phyloP scores from a whole-genome alignment of 2,329 filamentous ascomycete genomes.

The Xylaria polymorpha region DNA sequence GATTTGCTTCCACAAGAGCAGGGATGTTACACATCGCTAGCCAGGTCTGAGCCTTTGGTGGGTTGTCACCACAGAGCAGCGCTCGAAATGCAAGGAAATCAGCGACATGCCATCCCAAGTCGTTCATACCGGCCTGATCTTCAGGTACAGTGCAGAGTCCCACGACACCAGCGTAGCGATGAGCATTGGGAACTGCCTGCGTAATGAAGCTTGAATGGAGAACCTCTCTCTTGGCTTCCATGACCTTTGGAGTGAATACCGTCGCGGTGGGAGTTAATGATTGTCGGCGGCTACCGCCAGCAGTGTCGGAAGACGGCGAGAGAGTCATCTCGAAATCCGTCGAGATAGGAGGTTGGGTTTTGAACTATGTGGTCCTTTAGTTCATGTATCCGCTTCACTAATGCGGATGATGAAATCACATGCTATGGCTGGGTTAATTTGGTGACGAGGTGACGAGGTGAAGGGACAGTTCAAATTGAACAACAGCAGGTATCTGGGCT shows the following conservation, averaged over 20 bases:
- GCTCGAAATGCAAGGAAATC: slow-evolving; percentile 49
- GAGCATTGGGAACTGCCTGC: slow-evolving; percentile 40
- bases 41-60: slow-evolving; percentile 44
- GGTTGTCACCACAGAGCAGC: slow-evolving; percentile 41
- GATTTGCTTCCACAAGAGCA: slow-evolving; percentile 35
- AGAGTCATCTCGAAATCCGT: slow-evolving; percentile 7
- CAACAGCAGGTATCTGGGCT: not conserved
- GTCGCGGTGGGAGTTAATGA: slow-evolving; percentile 24
- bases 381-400: not conserved
- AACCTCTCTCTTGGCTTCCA: slow-evolving; percentile 28
- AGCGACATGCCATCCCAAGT: slow-evolving; percentile 48
- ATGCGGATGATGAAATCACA: not conserved
- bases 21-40: slow-evolving; percentile 44
- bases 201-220: slow-evolving; percentile 42
- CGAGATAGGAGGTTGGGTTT: not conserved
- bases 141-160: slow-evolving; percentile 47
- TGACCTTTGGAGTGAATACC: slow-evolving; percentile 17
- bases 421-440: not conserved
- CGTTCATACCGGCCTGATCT: slow-evolving; percentile 40
- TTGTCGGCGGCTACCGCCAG: not conserved
- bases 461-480: not conserved
- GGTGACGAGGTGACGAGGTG: not conserved
- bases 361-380: not conserved
- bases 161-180: slow-evolving; percentile 38
- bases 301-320: not conserved